phyloP scores from a whole-genome alignment of 129 eudicot species.

The Helianthus tuberosus region DNA sequence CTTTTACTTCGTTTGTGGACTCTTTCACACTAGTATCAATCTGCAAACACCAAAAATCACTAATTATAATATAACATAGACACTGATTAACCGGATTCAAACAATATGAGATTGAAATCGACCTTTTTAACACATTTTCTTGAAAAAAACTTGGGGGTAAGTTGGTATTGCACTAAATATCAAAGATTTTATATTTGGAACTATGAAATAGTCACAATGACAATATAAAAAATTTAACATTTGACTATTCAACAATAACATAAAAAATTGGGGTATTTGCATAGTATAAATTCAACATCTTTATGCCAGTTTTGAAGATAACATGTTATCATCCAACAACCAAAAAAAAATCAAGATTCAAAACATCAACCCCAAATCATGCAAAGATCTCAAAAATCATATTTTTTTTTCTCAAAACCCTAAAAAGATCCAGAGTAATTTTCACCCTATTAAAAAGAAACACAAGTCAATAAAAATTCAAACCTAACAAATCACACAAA shows the following conservation, averaged over 20 bases:
- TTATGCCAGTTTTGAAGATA: not conserved
- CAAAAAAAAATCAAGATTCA: not conserved
- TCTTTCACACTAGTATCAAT: slow-evolving; percentile 35
- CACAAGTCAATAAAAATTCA: slow-evolving; percentile 12
- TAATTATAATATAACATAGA: not conserved
- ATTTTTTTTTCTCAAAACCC: slow-evolving; percentile 22
- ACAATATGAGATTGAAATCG: not conserved
- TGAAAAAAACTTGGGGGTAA: not conserved
- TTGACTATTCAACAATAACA: slow-evolving; percentile 7
- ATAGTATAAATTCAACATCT: not conserved
- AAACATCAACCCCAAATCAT: not conserved
- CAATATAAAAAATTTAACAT: not conserved
- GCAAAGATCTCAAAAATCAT: not conserved
- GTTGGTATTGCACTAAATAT: not conserved
- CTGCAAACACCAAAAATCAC: slow-evolving; percentile 37
- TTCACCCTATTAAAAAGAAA: not conserved
- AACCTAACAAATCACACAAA: not conserved
- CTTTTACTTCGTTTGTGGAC: slow-evolving; percentile 26
- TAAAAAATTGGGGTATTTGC: slow-evolving; percentile 15
- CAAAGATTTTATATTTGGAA: slow-evolving; percentile 1
- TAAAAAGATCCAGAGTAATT: slow-evolving; percentile 7
- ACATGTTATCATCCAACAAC: not conserved
- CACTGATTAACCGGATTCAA: not conserved
- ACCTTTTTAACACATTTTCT: not conserved
- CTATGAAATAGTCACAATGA: slow-evolving; percentile 9